A percentile compares a stretch with the other conserved stretches of the same genome.
These are phyloP conservation scores for Tuber borchii DNA, from an alignment of 495 filamentous ascomycete genomes.

Conservation along the genomic window DNA sequence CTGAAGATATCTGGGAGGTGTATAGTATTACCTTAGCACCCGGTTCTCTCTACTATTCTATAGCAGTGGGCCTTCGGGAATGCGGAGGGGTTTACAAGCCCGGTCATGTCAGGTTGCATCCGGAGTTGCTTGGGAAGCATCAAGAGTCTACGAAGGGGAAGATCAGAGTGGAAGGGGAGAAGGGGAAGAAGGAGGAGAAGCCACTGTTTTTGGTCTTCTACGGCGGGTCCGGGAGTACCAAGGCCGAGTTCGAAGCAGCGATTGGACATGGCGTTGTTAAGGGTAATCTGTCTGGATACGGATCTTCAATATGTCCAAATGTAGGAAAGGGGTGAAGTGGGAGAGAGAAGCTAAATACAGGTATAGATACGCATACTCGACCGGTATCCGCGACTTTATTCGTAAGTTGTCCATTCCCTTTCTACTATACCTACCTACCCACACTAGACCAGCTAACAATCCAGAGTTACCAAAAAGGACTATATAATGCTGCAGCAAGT, in stretches of 20 bases:
- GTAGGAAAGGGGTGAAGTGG: too few relatives aligned
- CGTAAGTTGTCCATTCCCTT: slow-evolving; percentile 24
- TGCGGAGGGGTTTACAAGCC: slow-evolving; percentile 98
- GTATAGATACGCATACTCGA: slow-evolving; percentile 59
- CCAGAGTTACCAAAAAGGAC: slow-evolving; percentile 49
- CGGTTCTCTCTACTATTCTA: slow-evolving; percentile 90
- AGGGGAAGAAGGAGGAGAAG: slow-evolving; percentile 36
- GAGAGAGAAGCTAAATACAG: not conserved
- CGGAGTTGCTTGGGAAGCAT: slow-evolving; percentile 87
- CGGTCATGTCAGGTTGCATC: slow-evolving; percentile 90
- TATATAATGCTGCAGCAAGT: slow-evolving; percentile 59
- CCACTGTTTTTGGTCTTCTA: too few relatives aligned
- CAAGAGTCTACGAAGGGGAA: slow-evolving; percentile 79
- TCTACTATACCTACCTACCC: not conserved
- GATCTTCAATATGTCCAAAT: too few relatives aligned
- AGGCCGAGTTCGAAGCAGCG: too few relatives aligned
- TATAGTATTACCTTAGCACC: slow-evolving; percentile 62
- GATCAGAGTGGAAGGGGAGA: slow-evolving; percentile 57
- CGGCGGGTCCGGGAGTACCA: too few relatives aligned
- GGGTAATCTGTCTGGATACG: too few relatives aligned
- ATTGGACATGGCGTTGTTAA: too few relatives aligned
- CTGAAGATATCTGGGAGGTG: slow-evolving; percentile 85
- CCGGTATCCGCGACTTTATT: slow-evolving; percentile 86
- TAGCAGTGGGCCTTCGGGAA: slow-evolving; percentile 96
- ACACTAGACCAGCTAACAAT: not conserved